phyloP scores from a whole-genome alignment of 176 grass and related monocot genomes.

The Olyra latifolia region DNA sequence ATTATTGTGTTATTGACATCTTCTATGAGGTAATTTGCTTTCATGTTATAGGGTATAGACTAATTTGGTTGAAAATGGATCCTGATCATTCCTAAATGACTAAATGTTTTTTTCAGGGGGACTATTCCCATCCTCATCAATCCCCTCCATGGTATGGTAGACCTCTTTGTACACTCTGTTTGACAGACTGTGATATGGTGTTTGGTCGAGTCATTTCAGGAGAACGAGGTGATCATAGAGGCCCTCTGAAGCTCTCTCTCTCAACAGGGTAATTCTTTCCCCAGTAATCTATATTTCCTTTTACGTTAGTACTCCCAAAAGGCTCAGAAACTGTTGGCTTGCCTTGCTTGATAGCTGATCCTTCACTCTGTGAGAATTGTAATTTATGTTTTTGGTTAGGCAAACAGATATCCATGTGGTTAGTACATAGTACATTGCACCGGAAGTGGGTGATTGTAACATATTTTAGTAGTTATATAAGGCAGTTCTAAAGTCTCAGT shows the following conservation, averaged over 20 bases:
- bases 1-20: conserved; percentile 90
- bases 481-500: not conserved
- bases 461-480: not conserved
- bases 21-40: conserved; percentile 70
- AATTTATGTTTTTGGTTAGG: conserved; percentile 2
- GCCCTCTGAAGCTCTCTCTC: conserved; percentile 71
- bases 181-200: conserved; percentile 97
- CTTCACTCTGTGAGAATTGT: not conserved
- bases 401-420: not conserved
- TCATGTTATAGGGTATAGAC: not conserved
- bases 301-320: not conserved
- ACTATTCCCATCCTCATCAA: conserved; percentile 70
- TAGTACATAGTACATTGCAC: not conserved
- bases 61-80: conserved; percentile 7
- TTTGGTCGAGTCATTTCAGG: conserved; percentile 67
- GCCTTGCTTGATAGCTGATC: conserved; percentile 12
- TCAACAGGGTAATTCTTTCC: conserved; percentile 61
- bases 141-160: conserved; percentile 80
- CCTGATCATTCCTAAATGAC: not conserved
- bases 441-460: not conserved
- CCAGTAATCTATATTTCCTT: conserved; percentile 25
- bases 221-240: conserved; percentile 79
- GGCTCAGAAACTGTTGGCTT: not conserved
- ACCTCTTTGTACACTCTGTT: conserved; percentile 79
- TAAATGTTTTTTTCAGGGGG: conserved; percentile 42